Evolutionary conservation across 352 stramenopile species (phyloP).

Genomic region (Phytophthora crassamura): DNA sequence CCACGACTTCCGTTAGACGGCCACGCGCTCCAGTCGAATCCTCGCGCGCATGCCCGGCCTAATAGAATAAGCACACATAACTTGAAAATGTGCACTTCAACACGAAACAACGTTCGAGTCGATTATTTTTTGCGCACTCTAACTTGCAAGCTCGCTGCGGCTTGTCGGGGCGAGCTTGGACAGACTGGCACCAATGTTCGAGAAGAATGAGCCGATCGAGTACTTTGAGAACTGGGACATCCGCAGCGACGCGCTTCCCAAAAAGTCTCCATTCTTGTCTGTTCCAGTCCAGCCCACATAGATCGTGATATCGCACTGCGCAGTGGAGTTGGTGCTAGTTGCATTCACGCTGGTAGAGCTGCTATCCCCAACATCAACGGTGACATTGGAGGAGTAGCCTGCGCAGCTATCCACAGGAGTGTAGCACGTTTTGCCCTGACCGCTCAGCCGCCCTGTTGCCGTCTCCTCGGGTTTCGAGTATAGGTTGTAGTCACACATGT

Average conservation of each 20-base stretch:
- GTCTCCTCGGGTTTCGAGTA: slow-evolving; percentile 62
- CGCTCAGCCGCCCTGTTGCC: slow-evolving; percentile 45
- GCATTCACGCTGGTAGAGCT: slow-evolving; percentile 23
- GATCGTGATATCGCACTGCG: slow-evolving; percentile 71
- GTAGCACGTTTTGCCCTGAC: slow-evolving; percentile 77
- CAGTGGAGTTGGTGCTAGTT: slow-evolving; percentile 42
- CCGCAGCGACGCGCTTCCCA: slow-evolving; percentile 75
- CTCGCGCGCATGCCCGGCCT: background rate
- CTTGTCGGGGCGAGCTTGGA: slow-evolving; percentile 54
- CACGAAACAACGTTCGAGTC: background rate
- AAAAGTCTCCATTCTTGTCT: slow-evolving; percentile 79
- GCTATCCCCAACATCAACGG: slow-evolving; percentile 27
- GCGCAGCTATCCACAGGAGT: slow-evolving; percentile 43
- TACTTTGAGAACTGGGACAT: slow-evolving; percentile 89
- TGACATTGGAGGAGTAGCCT: slow-evolving; percentile 19
- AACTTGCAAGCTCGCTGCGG: slow-evolving; percentile 45
- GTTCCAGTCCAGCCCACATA: slow-evolving; percentile 86
- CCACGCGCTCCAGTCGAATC: background rate
- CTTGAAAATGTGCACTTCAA: slow-evolving; percentile 18
- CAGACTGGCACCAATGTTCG: slow-evolving; percentile 64
- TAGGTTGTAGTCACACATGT: slow-evolving; percentile 72
- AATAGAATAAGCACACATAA: slow-evolving; percentile 17
- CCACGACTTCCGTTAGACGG: slow-evolving; percentile 59
- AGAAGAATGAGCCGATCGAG: slow-evolving; percentile 82
- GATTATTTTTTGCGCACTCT: slow-evolving; percentile 4